These are phyloP conservation scores for Xylaria telfairii DNA, from an alignment of 495 filamentous ascomycete genomes.

Conservation along the genomic window DNA sequence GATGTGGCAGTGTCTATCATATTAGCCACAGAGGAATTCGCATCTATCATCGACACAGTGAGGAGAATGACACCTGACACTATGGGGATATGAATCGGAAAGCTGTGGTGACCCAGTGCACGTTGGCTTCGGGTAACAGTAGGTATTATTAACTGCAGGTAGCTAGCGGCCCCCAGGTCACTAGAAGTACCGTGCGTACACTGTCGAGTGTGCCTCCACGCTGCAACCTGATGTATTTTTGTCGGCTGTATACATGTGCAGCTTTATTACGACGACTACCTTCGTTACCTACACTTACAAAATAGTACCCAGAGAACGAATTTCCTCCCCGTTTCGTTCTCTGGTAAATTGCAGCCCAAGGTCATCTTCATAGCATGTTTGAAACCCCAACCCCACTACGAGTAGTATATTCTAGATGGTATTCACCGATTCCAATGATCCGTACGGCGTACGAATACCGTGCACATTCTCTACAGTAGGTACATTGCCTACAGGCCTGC, in stretches of 20 bases:
- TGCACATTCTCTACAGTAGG: not conserved
- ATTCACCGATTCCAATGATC: not conserved
- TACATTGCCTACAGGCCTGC: not conserved
- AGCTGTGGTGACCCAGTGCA: not conserved
- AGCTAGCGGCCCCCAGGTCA: not conserved
- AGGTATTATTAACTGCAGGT: not conserved
- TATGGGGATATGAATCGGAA: not conserved
- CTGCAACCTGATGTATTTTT: not conserved
- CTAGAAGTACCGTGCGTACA: conserved; percentile 14
- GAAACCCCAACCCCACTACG: not conserved
- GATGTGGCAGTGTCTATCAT: conserved; percentile 11
- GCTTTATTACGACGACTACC: no score
- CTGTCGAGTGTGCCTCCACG: not conserved
- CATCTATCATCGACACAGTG: not conserved
- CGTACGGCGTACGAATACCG: not conserved
- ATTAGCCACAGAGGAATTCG: conserved; percentile 1
- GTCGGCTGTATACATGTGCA: not conserved
- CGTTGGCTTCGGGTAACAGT: not conserved
- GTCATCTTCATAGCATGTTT: not conserved
- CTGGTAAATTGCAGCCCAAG: not conserved
- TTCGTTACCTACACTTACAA: not conserved
- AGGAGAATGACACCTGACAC: not conserved
- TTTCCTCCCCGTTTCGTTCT: not conserved
- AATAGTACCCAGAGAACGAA: not conserved
- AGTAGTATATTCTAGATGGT: not conserved